phyloP scores from a whole-genome alignment of 768 basidiomycete genomes.

The Mycena epipterygia region DNA sequence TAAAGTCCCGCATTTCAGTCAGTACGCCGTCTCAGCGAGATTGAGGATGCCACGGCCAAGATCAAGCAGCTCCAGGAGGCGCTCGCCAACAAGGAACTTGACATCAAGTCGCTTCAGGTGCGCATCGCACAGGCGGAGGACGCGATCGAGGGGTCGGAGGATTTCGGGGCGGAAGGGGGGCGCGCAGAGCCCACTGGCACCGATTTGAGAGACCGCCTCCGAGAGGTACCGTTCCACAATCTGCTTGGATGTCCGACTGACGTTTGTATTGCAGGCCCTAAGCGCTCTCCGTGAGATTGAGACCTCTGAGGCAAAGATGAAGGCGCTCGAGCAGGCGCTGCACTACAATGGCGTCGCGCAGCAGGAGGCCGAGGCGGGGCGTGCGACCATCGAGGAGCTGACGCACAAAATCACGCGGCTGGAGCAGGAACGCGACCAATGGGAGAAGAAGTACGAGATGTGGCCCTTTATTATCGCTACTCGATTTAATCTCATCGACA shows the following conservation, averaged over 20 bases:
- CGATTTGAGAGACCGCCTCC: no score
- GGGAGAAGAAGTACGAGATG: background rate
- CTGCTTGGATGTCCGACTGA: background rate
- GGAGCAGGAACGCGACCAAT: background rate
- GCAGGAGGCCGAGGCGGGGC: background rate
- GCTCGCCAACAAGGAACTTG: background rate
- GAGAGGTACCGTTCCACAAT: no score
- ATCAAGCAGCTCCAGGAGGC: background rate
- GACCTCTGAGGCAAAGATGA: no score
- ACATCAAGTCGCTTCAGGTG: background rate
- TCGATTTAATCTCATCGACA: no score
- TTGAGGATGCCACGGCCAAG: background rate
- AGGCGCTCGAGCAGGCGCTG: no score
- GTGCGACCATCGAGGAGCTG: no score
- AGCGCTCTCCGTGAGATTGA: no score
- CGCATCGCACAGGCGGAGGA: background rate
- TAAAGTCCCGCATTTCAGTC: no score
- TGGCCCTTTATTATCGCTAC: no score
- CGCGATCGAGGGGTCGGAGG: background rate
- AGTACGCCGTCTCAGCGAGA: no score
- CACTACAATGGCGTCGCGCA: background rate
- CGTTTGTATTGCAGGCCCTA: no score
- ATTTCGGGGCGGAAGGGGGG: background rate
- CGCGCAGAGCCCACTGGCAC: no score
- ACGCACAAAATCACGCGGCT: background rate